Conservation (phyloP, 257 asterid species). For the Echites panduratus region DNA sequence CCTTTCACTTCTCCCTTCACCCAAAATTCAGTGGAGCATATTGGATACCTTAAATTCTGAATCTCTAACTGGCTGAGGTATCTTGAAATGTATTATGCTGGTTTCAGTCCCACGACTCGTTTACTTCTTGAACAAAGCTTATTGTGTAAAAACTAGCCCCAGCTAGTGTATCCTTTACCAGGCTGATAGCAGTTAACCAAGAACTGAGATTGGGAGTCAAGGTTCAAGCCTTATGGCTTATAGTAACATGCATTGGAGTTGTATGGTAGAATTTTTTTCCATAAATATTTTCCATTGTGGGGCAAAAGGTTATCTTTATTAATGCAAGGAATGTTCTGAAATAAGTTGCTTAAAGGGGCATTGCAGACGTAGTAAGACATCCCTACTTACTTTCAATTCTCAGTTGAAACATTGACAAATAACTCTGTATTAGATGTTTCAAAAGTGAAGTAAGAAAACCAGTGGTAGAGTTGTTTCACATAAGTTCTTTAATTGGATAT, state of each 20-base stretch:
- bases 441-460: neutral
- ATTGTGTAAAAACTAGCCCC: neutral
- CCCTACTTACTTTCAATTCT: neutral
- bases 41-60: neutral
- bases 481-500: neutral
- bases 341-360: neutral
- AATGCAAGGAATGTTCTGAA: neutral
- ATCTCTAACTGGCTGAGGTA: neutral
- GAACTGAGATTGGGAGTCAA: neutral
- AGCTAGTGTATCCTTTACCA: neutral
- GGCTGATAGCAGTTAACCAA: neutral
- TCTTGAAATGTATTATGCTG: neutral
- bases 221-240: neutral
- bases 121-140: neutral
- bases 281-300: too few species aligned
- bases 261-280: neutral
- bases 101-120: too few species aligned
- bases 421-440: neutral
- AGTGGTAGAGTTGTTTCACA: neutral
- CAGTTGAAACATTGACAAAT: neutral
- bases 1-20: neutral
- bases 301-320: too few species aligned
- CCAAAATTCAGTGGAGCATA: neutral
- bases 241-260: neutral
- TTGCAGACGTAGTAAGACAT: too few species aligned